Evolutionary conservation across 176 grass and related monocot genomes (phyloP).

Genomic region (Elaeis guineensis): DNA sequence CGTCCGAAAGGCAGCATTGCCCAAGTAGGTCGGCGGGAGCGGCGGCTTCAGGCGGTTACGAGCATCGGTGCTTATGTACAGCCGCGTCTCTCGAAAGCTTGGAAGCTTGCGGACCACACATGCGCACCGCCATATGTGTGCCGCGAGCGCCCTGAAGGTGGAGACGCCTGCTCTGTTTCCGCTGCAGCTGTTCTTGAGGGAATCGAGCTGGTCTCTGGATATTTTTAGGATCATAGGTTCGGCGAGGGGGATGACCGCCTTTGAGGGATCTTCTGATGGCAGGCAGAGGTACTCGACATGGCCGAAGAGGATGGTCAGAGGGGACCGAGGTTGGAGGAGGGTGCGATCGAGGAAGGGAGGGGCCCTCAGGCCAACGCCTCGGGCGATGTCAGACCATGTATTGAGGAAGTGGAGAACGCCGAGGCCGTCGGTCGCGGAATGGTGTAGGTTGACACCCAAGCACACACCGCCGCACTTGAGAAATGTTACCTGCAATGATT

Average conservation of each 20-base stretch:
- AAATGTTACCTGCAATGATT: constrained; percentile 35
- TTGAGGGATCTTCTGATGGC: too few species aligned
- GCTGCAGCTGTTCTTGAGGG: constrained; percentile 28
- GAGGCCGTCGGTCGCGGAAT: constrained; percentile 37
- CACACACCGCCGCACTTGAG: constrained; percentile 48
- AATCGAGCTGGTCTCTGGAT: constrained; percentile 29
- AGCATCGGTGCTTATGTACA: constrained; percentile 67
- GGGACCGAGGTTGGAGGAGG: constrained; percentile 37
- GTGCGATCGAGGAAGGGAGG: constrained; percentile 40
- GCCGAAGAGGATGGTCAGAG: constrained; percentile 24
- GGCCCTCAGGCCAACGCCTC: not conserved
- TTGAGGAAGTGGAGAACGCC: constrained; percentile 40
- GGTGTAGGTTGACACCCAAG: constrained; percentile 38
- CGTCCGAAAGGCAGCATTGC: constrained; percentile 59
- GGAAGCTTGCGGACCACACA: constrained; percentile 37
- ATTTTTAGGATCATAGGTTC: constrained; percentile 26
- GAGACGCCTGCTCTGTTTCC: constrained; percentile 9
- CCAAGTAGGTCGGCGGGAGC: constrained; percentile 34
- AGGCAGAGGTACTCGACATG: constrained; percentile 11
- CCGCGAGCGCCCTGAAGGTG: constrained; percentile 54
- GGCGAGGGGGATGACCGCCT: not conserved
- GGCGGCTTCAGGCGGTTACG: constrained; percentile 45
- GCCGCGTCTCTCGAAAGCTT: constrained; percentile 16
- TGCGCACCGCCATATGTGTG: constrained; percentile 54
- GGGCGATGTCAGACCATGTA: constrained; percentile 32